Percentiles rank a stretch among this genome's conserved stretches.
Conservation (phyloP, 495 filamentous ascomycete species). For the Acidomyces sp. region DNA sequence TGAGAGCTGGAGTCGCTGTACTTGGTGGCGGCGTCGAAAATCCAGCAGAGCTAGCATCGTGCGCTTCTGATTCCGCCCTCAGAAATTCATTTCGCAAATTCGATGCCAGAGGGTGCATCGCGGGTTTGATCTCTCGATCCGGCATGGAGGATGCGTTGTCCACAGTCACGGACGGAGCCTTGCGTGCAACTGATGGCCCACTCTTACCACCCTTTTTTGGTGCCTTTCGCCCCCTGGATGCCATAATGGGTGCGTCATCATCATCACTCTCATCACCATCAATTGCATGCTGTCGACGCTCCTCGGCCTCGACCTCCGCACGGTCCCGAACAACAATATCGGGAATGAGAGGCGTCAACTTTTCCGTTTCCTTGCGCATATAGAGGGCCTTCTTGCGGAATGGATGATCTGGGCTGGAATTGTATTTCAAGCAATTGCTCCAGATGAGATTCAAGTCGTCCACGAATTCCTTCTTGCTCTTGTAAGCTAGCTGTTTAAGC, state of each 20-base stretch:
- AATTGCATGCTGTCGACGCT: conserved; percentile 59
- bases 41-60: conserved; percentile 66
- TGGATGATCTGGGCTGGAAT: conserved; percentile 74
- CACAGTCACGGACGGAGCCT: conserved; percentile 43
- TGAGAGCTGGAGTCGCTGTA: conserved; percentile 62
- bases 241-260: conserved; percentile 80
- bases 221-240: conserved; percentile 82
- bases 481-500: conserved; percentile 73
- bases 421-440: conserved; percentile 92
- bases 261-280: conserved; percentile 90
- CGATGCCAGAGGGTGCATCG: conserved; percentile 35
- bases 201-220: conserved; percentile 63
- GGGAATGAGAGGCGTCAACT: conserved; percentile 85
- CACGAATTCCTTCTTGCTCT: conserved; percentile 90
- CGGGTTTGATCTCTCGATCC: conserved; percentile 49
- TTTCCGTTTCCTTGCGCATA: conserved; percentile 94
- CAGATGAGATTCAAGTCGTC: conserved; percentile 88
- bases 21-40: conserved; percentile 61
- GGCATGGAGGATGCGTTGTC: conserved; percentile 53
- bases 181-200: conserved; percentile 32
- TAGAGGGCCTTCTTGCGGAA: conserved; percentile 86
- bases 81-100: conserved; percentile 34
- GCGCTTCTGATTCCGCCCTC: conserved; percentile 50
- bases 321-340: conserved; percentile 80
- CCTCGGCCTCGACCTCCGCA: conserved; percentile 93